Base-by-base conservation (phyloP, 2,329 filamentous ascomycete genomes). In the Aspergillus fischeri region DNA sequence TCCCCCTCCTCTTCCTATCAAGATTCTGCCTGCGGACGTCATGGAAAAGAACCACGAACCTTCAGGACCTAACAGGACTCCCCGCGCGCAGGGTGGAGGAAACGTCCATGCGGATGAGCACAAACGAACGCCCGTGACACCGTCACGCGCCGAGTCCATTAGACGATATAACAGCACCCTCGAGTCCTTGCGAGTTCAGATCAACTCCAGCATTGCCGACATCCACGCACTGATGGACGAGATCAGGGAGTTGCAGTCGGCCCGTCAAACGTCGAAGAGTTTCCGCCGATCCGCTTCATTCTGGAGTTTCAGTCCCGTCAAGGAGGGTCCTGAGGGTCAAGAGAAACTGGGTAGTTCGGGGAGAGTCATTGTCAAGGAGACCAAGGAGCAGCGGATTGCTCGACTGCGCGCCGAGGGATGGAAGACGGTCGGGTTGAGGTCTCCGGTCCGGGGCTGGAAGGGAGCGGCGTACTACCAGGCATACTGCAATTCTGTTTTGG, bases 241-340 rank as follows among this genome's bases (percentile, higher is more conserved):
- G 2, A 59, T 69, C n/a, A 53, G 51, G 2, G 56, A 65, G 8
- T 25, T 69, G 2, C 71, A 73, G 56, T 56, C 63, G 21, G 38
- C 65, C 47, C 66, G 65, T 28, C 53, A 65, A 55, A 52, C 60
- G 29, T 66, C 66, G 2, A 69, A 64, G 51, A 63, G 52, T 17
- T 58, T 70, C 52, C 62, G 63, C 5, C 73, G 71, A 2, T 66
- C 70, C 5, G 65, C 64, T 1, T 77, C 75, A 0, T 77, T 75
- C 55, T 77, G 75, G 75, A 75, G 66, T 21, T 77, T 77, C 45
- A 68, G 63, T 21, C 68, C 70, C 3, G 52, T 69, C 6, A 61
- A 67, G 48, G 29, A 55, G 2, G 56, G 61, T 17, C 35, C 55
- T 4, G 55, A 62, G 17, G 44, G 55, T 8, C 52, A 57, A 21